phyloP scores from a whole-genome alignment of 177 flowering plant species.

The Telopea speciosissima region DNA sequence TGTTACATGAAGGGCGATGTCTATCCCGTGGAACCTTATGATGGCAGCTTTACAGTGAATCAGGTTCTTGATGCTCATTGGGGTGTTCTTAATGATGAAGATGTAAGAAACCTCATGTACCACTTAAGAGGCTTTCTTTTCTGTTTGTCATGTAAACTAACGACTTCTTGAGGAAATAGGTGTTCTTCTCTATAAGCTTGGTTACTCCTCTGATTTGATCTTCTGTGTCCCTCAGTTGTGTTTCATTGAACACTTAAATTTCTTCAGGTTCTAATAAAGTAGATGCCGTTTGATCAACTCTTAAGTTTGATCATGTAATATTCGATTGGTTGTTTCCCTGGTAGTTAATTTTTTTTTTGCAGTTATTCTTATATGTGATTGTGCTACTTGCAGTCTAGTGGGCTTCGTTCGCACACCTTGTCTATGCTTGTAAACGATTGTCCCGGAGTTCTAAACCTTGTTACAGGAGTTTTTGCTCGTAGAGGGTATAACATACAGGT shows the following conservation, averaged over 20 bases:
- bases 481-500: slow-evolving; percentile 98
- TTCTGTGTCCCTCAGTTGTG: not conserved
- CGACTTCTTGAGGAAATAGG: not conserved
- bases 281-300: not conserved
- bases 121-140: not conserved
- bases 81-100: slow-evolving; percentile 85
- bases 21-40: slow-evolving; percentile 81
- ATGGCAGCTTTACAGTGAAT: slow-evolving; percentile 27
- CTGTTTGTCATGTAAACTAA: not conserved
- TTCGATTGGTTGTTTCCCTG: not conserved
- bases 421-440: slow-evolving; percentile 80
- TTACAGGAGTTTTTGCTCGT: slow-evolving; percentile 87
- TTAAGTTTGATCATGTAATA: not conserved
- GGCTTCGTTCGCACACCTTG: slow-evolving; percentile 85
- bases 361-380: not conserved
- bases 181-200: not conserved
- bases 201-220: not conserved
- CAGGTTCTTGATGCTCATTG: slow-evolving; percentile 98
- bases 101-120: slow-evolving; percentile 51
- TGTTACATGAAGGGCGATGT: slow-evolving; percentile 77
- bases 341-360: not conserved
- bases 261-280: not conserved
- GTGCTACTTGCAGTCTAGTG: slow-evolving; percentile 49
- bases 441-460: slow-evolving; percentile 93
- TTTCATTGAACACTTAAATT: not conserved